These are phyloP conservation scores for Albophoma yamanashiensis DNA, from an alignment of 2,329 filamentous ascomycete species.

Conservation along the genomic window DNA sequence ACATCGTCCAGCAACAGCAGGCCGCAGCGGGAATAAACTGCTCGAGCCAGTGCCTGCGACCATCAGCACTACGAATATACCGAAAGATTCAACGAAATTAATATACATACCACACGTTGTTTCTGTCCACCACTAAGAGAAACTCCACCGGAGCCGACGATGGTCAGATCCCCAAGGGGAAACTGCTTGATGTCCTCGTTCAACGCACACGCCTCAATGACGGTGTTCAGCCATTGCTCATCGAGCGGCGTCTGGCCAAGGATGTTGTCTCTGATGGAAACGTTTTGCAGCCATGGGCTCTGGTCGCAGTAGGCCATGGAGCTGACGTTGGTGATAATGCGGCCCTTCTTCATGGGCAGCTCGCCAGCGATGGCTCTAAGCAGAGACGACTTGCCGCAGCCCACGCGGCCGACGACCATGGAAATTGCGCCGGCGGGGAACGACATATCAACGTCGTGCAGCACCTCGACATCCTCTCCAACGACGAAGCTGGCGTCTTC, in stretches of 20 bases:
- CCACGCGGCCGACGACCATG: not conserved
- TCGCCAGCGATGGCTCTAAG: not conserved
- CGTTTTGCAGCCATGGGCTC: not conserved
- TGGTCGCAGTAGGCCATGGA: not conserved
- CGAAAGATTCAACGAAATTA: not conserved
- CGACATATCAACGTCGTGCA: not conserved
- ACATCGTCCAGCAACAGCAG: constrained; percentile 35
- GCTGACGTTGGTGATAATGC: not conserved
- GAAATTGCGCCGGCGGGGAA: not conserved
- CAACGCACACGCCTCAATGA: constrained; percentile 23
- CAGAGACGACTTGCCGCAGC: not conserved
- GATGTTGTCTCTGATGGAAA: not conserved
- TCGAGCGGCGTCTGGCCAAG: constrained; percentile 10
- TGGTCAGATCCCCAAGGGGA: constrained; percentile 20
- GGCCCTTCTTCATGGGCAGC: not conserved
- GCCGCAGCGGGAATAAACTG: constrained; percentile 28
- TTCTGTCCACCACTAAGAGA: constrained; percentile 33
- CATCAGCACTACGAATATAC: not conserved
- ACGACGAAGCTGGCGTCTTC: not conserved
- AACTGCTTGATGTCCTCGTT: constrained; percentile 20
- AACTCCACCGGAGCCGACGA: constrained; percentile 29
- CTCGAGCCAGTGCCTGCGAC: constrained; percentile 31
- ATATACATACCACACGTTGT: constrained; percentile 24
- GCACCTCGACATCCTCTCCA: not conserved
- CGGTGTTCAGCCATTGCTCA: constrained; percentile 15